Evolutionary conservation across 441 rosid species (phyloP), one percentile per base, ranked within the genome.

Genomic region (Isatis lusitanica): DNA sequence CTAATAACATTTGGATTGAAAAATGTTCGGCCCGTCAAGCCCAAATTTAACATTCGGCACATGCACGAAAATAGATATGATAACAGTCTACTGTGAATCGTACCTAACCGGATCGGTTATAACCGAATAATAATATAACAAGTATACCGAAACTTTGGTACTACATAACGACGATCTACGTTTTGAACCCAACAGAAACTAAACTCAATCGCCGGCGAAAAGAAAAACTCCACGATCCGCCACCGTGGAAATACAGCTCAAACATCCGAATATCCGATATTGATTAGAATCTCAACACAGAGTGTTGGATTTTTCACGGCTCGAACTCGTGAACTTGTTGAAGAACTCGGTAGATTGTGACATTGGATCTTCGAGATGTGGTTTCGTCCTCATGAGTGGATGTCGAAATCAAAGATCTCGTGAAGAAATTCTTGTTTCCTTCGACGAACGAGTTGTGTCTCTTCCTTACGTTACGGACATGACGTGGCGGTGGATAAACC

Each of bases 381-480:
- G 65, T 68, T 16, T 81, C 85, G 60, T 81, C 51, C 2, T 81
- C 74, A 79, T 66, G 66, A 82, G 36, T 56, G 11, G 68, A 6
- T 40, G 65, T 55, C n/a, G 80, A 5, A 82, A 73, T 39, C 70
- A 52, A n/a, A 84, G 81, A 76, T 74, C 78, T 74, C 78, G 83
- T 53, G 82, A 58, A n/a, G 73, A 76, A 31, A 81, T 74, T 53
- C 70, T 77, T 84, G 75, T 84, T 81, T 6, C 83, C 88, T 11
- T 79, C 80, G 11, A 84, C 83, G 21, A 87, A 86, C 2, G 83
- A 81, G 78, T 90, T 91, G 42, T 86, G 97, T 87, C 94, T 90
- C 76, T 88, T 92, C 2, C 97, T 85, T 74, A 87, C 89, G 12
- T 85, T 84, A 77, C 87, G 80, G 11, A 82, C 80, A 43, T 85